Evolutionary conservation across 106 monocot genomes (phyloP), one percentile per base, ranked within the genome.

Genomic region (Chionographis japonica): DNA sequence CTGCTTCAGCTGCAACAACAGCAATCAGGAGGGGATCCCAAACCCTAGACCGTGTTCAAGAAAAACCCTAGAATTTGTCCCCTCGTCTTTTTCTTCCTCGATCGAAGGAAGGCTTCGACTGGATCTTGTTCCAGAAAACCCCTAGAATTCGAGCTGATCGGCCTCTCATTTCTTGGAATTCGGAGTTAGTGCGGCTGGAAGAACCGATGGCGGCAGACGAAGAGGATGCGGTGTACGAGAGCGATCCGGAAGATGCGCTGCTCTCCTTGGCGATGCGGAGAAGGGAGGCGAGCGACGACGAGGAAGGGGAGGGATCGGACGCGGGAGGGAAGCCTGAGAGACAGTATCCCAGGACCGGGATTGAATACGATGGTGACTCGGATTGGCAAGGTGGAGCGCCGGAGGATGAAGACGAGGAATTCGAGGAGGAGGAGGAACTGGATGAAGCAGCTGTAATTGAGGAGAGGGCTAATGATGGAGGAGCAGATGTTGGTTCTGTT

Each of bases 211-310:
- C 58, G 15, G 58, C 12, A 38, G 66, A 51, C 51, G 62, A 53
- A n/a, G 68, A 68, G 52, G 76, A 76, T 12, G 54, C 59, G 52
- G 76, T 69, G 12, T 76, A 76, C 52, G 76, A 68, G 68, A 76
- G 68, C 53, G 76, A 76, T 62, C 76, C 76, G 0, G 76, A 76
- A 12, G 76, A 76, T 14, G 52, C 68, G 40, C 60, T 69, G 19
- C 68, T 61, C 52, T 62, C 76, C 3, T 59, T 52, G 17, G 61
- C 61, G 54, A 69, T 76, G 76, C 60, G 76, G 8, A 16, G 76
- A 42, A 15, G 76, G 52, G 76, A 76, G 62, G 76, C 76, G 18
- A 76, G 76, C 76, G 76, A 76, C 76, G 76, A 76, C 41, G 76
- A 76, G 61, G 75, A 40, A 4, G 75, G 12, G 18, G 67, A 58